These are phyloP conservation scores for Closterium sp. DNA, from an alignment of 139 green algal species.

Conservation along the genomic window DNA sequence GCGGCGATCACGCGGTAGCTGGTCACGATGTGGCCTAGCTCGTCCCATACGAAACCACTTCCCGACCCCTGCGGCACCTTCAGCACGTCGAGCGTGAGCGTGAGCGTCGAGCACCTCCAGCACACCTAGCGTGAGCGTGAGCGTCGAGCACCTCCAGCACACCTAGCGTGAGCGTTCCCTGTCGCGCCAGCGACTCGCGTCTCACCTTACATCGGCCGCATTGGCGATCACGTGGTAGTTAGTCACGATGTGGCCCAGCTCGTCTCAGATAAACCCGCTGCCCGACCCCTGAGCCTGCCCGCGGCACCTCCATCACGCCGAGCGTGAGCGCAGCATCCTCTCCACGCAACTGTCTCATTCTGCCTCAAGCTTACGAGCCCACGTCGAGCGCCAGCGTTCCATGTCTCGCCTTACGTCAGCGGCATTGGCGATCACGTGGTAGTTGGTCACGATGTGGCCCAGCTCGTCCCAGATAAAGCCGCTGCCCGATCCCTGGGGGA, in stretches of 20 bases:
- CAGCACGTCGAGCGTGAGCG: constrained; percentile 55
- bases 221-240: constrained; percentile 76
- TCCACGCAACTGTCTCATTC: too few species aligned
- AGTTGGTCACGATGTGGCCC: constrained; percentile 78
- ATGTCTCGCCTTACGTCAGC: constrained; percentile 53
- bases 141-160: too few species aligned
- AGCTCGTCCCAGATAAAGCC: constrained; percentile 75
- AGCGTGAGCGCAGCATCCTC: constrained; percentile 72
- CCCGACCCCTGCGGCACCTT: constrained; percentile 72
- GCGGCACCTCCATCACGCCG: constrained; percentile 70
- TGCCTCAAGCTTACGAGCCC: too few species aligned
- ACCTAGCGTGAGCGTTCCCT: too few species aligned
- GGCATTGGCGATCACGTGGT: constrained; percentile 69
- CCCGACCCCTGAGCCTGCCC: constrained; percentile 73
- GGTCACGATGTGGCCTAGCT: constrained; percentile 68
- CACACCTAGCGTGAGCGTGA: too few species aligned
- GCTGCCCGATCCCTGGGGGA: constrained; percentile 70
- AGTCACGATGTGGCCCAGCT: constrained; percentile 68
- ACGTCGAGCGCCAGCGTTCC: too few species aligned
- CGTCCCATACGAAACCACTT: constrained; percentile 76
- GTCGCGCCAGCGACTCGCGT: too few species aligned
- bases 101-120: too few species aligned
- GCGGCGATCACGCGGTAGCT: constrained; percentile 76
- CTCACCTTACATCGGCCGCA: constrained; percentile 54
- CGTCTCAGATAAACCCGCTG: constrained; percentile 76